Conservation (phyloP, 202 grass and related monocot genomes). For the Hordeum pubiflorum region DNA sequence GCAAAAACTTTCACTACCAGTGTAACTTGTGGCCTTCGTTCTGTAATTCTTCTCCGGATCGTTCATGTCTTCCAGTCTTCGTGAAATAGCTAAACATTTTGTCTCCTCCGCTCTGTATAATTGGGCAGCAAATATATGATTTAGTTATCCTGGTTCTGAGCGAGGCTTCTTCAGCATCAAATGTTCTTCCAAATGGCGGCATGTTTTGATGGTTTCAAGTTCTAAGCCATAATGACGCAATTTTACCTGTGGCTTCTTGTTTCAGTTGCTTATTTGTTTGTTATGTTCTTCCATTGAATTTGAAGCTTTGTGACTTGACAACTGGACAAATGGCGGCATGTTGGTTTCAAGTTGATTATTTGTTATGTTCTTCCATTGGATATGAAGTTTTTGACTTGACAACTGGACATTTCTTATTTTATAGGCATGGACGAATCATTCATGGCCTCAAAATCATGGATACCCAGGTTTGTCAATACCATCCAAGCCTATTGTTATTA, state of each 20-base stretch:
- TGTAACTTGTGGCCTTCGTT: background rate
- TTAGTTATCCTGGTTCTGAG: background rate
- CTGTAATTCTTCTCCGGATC: background rate
- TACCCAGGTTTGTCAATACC: constrained; percentile 45
- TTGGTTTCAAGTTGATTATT: background rate
- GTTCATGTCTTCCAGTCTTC: background rate
- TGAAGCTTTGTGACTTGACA: background rate
- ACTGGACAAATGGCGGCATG: background rate
- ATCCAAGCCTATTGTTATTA: constrained; percentile 15
- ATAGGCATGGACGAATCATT: constrained; percentile 46
- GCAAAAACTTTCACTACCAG: background rate
- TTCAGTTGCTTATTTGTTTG: background rate
- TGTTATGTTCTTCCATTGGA: background rate
- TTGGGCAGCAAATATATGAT: background rate
- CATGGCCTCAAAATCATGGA: constrained; percentile 56
- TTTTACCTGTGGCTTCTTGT: background rate
- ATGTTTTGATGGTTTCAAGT: background rate
- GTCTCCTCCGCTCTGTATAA: background rate
- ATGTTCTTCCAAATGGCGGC: background rate
- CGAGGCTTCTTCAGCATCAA: background rate
- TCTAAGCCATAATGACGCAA: background rate
- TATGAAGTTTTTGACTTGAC: background rate
- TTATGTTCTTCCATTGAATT: background rate
- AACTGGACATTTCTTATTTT: constrained; percentile 19
- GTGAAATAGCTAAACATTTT: background rate